Evolutionary conservation across 148 eudicot genomes (phyloP).

Genomic region (Rhododendron henanense): DNA sequence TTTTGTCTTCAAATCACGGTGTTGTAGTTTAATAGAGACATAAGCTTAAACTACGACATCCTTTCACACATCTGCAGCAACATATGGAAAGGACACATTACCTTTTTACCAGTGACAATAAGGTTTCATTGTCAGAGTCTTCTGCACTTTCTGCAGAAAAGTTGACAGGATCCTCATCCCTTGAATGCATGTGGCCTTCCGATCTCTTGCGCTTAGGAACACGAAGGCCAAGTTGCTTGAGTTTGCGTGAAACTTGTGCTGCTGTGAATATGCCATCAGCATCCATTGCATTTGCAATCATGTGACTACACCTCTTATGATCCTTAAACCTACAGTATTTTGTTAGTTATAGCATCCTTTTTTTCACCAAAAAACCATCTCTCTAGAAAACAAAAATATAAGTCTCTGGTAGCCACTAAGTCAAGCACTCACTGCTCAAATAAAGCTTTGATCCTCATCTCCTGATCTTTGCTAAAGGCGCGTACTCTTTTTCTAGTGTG

Average conservation of each 20-base stretch:
- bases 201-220: conserved; percentile 40
- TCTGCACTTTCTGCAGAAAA: conserved; percentile 36
- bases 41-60: neutral
- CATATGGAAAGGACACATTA: conserved; percentile 12
- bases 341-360: neutral
- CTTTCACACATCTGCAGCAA: neutral
- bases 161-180: conserved; percentile 37
- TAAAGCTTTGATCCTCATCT: conserved; percentile 54
- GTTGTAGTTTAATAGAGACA: neutral
- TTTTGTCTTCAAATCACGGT: neutral
- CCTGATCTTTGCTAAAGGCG: conserved; percentile 66
- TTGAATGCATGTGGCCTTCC: conserved; percentile 26
- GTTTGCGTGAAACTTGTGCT: conserved; percentile 76
- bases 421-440: conserved; percentile 72
- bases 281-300: conserved; percentile 84
- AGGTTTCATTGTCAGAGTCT: conserved; percentile 52
- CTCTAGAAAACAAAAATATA: neutral
- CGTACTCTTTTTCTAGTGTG: conserved; percentile 67
- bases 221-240: conserved; percentile 78
- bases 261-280: conserved; percentile 63
- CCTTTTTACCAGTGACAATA: conserved; percentile 62
- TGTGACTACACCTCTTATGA: conserved; percentile 77
- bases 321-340: conserved; percentile 65
- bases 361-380: neutral
- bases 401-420: conserved; percentile 1